Conservation (phyloP, 176 grass and related monocot genomes). For the Oryza brachyantha region DNA sequence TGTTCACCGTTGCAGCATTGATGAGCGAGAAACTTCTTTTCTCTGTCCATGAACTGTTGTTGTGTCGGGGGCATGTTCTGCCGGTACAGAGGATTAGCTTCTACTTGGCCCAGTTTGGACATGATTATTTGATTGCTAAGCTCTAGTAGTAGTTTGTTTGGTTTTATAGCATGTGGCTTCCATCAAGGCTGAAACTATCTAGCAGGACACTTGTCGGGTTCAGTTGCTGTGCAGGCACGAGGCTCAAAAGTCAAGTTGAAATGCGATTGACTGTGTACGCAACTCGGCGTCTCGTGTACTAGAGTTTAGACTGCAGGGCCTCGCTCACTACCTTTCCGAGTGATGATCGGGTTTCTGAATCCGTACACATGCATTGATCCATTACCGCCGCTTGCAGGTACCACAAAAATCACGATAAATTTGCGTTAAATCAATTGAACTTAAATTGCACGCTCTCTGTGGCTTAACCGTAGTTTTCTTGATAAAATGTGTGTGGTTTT, state of each 20-base stretch:
- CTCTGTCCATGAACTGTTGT: background rate
- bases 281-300: too few relatives aligned
- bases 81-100: background rate
- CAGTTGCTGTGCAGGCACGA: background rate
- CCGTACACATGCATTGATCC: too few relatives aligned
- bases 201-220: slow-evolving; percentile 3
- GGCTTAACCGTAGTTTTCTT: too few relatives aligned
- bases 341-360: too few relatives aligned
- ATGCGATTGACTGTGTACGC: background rate
- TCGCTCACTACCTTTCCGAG: too few relatives aligned
- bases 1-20: background rate
- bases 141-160: slow-evolving; percentile 8
- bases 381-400: too few relatives aligned
- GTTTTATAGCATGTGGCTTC: slow-evolving; percentile 3
- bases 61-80: slow-evolving; percentile 15
- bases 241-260: background rate
- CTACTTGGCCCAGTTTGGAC: background rate
- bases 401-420: too few relatives aligned
- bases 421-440: too few relatives aligned
- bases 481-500: too few relatives aligned
- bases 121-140: background rate
- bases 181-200: background rate
- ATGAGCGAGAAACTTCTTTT: slow-evolving; percentile 1
- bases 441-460: too few relatives aligned
- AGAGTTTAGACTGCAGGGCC: background rate